Evolutionary conservation across 306 rosid species (phyloP).

Genomic region (Quercus alba): DNA sequence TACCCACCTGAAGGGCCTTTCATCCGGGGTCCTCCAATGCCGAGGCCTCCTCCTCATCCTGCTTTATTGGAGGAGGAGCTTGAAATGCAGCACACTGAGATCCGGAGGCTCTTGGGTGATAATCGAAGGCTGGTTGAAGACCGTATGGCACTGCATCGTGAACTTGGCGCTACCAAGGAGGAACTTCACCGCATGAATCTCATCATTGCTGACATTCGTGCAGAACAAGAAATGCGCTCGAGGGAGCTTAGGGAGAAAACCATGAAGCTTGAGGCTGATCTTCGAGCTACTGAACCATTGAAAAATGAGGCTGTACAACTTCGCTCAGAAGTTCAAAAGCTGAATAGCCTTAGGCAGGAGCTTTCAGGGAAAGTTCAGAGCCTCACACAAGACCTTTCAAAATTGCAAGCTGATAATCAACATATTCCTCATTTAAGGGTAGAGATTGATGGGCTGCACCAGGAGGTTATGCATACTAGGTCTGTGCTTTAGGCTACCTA

Average conservation of each 20-base stretch:
- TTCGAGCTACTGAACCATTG: constrained; percentile 61
- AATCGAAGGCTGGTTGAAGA: constrained; percentile 74
- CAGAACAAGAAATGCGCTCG: constrained; percentile 57
- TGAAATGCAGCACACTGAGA: constrained; percentile 63
- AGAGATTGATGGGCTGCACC: constrained; percentile 73
- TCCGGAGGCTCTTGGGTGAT: constrained; percentile 57
- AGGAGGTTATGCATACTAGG: constrained; percentile 84
- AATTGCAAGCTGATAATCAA: constrained; percentile 66
- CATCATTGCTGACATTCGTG: constrained; percentile 63
- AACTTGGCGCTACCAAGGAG: constrained; percentile 65
- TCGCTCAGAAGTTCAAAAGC: constrained; percentile 66
- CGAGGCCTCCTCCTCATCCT: constrained; percentile 63
- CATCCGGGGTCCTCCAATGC: constrained; percentile 54
- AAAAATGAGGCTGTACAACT: constrained; percentile 70
- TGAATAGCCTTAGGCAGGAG: constrained; percentile 58
- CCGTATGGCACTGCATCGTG: constrained; percentile 59
- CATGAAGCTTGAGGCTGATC: constrained; percentile 69
- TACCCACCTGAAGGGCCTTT: constrained; percentile 63
- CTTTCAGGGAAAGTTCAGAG: constrained; percentile 60
- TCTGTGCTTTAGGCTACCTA: constrained; percentile 24
- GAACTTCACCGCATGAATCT: constrained; percentile 80
- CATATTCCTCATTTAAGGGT: constrained; percentile 60
- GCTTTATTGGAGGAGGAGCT: constrained; percentile 80
- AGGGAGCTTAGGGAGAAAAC: constrained; percentile 77
- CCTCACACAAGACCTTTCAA: constrained; percentile 56